Evolutionary conservation across 129 eudicot species (phyloP), one percentile per base, ranked within the genome.

Genomic region (Arctium lappa): DNA sequence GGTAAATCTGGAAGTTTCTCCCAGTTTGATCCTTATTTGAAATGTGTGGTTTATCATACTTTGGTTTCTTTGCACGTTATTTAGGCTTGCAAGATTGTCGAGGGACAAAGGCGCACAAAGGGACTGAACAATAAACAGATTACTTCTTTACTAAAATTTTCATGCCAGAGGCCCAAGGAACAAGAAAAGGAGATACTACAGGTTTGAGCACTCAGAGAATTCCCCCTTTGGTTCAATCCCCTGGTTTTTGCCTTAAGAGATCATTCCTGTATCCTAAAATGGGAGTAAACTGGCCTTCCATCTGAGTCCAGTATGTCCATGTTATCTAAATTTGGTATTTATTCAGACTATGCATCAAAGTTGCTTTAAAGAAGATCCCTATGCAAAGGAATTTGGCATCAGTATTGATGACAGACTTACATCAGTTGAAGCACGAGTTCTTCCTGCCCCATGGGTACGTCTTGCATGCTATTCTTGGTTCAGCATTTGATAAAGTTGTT

Each of bases 51-150:
- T 77, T 40, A 5, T 39, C 60, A 13, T 12, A 31, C 37, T 72
- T 70, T 69, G 72, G 39, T 15, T 37, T 60, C 37, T 37, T 83
- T 78, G 16, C 34, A 81, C 27, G 8, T 6, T 68, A 48, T 60
- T 39, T 81, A 93, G 96, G 96, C 91, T 77, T 93, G 98, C 86
- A 93, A 93, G 84, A 93, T 93, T 80, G 94, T 93, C 5, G 94
- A 91, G 86, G 98, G 98, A n/a, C 98, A 93, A 86, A 84, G 98
- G 74, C 91, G 90, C 69, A 83, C 98, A 30, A 89, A 90, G 75
- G 87, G 97, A 68, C 84, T 93, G 77, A 90, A 91, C 79, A 94
- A 93, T 37, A 90, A 88, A 76, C 94, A 93, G 77, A 93, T 91
- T 72, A 88, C 98, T 80, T 88, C 96, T 39, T 81, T 93, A 77